These are phyloP conservation scores for Euphorbia corollata DNA, from an alignment of 441 rosid species.

Conservation along the genomic window DNA sequence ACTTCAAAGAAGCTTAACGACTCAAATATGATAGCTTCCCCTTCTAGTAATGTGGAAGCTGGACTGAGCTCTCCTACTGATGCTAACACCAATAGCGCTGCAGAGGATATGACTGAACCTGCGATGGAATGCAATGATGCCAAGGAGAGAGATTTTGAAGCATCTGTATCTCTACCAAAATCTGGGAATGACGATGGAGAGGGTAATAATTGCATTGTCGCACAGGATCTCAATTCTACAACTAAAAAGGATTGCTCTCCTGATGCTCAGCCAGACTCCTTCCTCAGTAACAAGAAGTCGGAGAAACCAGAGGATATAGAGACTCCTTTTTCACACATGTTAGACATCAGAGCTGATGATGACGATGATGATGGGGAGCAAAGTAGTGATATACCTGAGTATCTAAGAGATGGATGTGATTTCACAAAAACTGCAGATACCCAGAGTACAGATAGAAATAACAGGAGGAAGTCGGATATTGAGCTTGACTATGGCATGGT, in stretches of 20 bases:
- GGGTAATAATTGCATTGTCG: constrained; percentile 23
- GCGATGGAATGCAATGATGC: constrained; percentile 36
- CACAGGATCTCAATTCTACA: too few species aligned
- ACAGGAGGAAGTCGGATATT: constrained; percentile 39
- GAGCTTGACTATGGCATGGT: constrained; percentile 63
- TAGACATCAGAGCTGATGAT: constrained; percentile 28
- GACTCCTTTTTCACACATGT: constrained; percentile 31
- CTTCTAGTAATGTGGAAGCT: constrained; percentile 21
- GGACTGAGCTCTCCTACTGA: constrained; percentile 33
- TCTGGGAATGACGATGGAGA: constrained; percentile 25
- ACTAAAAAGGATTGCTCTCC: constrained; percentile 33
- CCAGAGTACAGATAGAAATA: constrained; percentile 36
- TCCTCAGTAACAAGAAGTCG: constrained; percentile 31
- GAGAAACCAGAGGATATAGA: constrained; percentile 29
- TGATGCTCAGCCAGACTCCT: constrained; percentile 31
- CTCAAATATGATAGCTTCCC: constrained; percentile 17
- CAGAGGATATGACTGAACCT: constrained; percentile 27
- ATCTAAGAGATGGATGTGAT: constrained; percentile 35
- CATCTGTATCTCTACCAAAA: constrained; percentile 5
- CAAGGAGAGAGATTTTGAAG: constrained; percentile 25
- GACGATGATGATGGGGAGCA: constrained; percentile 28
- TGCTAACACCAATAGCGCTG: constrained; percentile 4
- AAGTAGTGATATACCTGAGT: constrained; percentile 31
- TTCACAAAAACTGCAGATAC: constrained; percentile 33
- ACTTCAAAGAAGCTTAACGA: constrained; percentile 25